A percentile compares a stretch with the other conserved stretches of the same genome.
phyloP scores from a whole-genome alignment of 2,329 filamentous ascomycete species.

The Biscogniauxia mediterranea region DNA sequence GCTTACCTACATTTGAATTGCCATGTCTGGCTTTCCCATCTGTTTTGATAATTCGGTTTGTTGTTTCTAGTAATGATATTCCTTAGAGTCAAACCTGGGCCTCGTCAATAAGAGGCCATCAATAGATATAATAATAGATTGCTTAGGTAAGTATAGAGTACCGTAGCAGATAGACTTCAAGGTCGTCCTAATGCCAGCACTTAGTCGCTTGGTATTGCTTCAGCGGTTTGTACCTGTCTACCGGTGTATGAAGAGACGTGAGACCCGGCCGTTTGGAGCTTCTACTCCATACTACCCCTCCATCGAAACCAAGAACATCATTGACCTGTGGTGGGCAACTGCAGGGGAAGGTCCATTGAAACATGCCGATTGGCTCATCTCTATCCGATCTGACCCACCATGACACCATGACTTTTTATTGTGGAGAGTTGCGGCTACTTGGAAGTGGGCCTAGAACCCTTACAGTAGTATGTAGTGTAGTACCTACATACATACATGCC shows the following conservation, averaged over 20 bases:
- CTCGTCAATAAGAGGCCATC: no score
- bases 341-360: slow-evolving; percentile 14
- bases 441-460: slow-evolving; percentile 2
- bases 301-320: slow-evolving; percentile 1
- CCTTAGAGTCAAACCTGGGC: no score
- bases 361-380: slow-evolving; percentile 9
- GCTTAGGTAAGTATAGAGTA: not conserved
- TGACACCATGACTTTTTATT: slow-evolving; percentile 26
- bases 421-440: slow-evolving; percentile 7
- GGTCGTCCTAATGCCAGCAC: not conserved
- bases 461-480: no score
- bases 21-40: slow-evolving; percentile 8
- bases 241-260: slow-evolving; percentile 7
- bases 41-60: not conserved
- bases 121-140: not conserved
- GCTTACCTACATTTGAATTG: slow-evolving; percentile 13
- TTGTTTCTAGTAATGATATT: slow-evolving; percentile 12
- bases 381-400: slow-evolving; percentile 6
- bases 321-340: not conserved
- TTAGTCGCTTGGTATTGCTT: no score
- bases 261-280: slow-evolving; percentile 2
- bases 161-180: not conserved
- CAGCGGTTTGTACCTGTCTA: slow-evolving; percentile 3
- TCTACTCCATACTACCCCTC: slow-evolving; percentile 3
- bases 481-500: no score